A percentile compares a stretch with the other conserved stretches of the same genome.
Evolutionary conservation across 148 eudicot species (phyloP).

Genomic region (Fagopyrum homotropicum): DNA sequence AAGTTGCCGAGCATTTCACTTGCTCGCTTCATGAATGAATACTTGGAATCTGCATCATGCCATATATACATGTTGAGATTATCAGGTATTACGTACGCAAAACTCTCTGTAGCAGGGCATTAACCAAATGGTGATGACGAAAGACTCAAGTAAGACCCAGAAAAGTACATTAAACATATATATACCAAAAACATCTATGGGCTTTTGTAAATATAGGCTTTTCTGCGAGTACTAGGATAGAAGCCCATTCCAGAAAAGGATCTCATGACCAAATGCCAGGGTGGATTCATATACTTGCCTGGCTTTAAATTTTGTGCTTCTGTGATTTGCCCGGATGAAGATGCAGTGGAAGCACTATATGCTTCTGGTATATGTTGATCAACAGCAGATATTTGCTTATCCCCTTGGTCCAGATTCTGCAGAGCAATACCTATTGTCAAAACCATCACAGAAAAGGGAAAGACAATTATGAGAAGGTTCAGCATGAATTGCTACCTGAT

Average conservation of each 20-base stretch:
- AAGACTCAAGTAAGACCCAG: too few species aligned
- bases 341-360: conserved; percentile 21
- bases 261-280: too few species aligned
- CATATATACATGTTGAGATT: background rate
- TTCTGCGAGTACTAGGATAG: background rate
- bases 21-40: conserved; percentile 47
- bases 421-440: conserved; percentile 1
- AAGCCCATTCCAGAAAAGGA: background rate
- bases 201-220: background rate
- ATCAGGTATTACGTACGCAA: background rate
- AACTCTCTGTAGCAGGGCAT: background rate
- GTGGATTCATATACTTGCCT: conserved; percentile 29
- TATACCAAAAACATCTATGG: background rate
- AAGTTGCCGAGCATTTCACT: conserved; percentile 51
- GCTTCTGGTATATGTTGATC: conserved; percentile 25
- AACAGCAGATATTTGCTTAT: conserved; percentile 25
- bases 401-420: conserved; percentile 28
- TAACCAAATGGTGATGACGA: background rate
- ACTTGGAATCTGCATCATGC: conserved; percentile 40
- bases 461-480: background rate
- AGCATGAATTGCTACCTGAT: conserved; percentile 34
- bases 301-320: conserved; percentile 18
- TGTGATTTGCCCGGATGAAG: conserved; percentile 4
- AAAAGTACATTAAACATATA: background rate
- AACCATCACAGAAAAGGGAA: background rate